phyloP scores from a whole-genome alignment of 371 early-diverging fungal genomes.

The Mucor mucedo region DNA sequence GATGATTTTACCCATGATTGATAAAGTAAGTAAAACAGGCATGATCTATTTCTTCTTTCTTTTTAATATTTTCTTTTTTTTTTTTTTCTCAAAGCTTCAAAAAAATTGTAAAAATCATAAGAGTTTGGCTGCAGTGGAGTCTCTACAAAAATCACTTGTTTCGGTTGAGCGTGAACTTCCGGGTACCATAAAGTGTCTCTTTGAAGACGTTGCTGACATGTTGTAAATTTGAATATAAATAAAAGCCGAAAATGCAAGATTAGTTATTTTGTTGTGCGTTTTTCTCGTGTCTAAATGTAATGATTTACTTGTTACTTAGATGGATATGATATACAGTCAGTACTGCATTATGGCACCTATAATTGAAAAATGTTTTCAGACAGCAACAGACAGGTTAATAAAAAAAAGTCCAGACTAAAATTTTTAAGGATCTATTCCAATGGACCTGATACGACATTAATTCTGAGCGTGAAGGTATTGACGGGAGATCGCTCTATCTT shows the following conservation, averaged over 20 bases:
- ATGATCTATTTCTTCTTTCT: background rate
- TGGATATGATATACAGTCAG: too few relatives aligned
- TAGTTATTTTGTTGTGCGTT: too few relatives aligned
- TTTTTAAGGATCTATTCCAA: too few relatives aligned
- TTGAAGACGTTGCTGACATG: slow-evolving; percentile 52
- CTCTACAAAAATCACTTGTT: slow-evolving; percentile 63
- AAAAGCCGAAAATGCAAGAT: background rate
- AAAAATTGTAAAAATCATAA: slow-evolving; percentile 53
- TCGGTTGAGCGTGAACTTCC: slow-evolving; percentile 68
- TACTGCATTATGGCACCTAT: too few relatives aligned
- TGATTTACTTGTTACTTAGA: too few relatives aligned
- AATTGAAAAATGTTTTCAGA: too few relatives aligned
- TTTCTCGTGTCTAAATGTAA: too few relatives aligned
- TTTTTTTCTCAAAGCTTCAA: slow-evolving; percentile 38
- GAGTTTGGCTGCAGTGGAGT: slow-evolving; percentile 61
- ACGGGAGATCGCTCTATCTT: too few relatives aligned
- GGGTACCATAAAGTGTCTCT: slow-evolving; percentile 59
- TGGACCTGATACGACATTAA: too few relatives aligned
- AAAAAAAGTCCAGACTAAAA: too few relatives aligned
- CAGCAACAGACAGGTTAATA: too few relatives aligned
- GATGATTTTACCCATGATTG: slow-evolving; percentile 39
- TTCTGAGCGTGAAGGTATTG: too few relatives aligned
- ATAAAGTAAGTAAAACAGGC: slow-evolving; percentile 33
- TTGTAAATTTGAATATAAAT: slow-evolving; percentile 21
- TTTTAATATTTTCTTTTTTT: background rate